phyloP scores from a whole-genome alignment of 768 basidiomycete species.

The Podaxis pistillaris region DNA sequence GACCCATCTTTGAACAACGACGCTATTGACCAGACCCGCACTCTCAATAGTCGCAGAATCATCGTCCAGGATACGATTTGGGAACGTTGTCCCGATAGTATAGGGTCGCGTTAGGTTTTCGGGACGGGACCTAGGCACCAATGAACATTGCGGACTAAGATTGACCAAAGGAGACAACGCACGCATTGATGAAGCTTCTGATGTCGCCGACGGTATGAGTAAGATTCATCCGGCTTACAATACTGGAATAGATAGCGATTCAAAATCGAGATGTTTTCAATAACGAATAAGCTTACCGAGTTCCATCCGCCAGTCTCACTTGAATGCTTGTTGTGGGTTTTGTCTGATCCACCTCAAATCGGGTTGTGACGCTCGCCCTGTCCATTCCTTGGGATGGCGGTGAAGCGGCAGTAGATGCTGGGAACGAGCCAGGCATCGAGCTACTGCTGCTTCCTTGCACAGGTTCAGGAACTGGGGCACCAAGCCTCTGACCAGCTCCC shows the following conservation, averaged over 20 bases:
- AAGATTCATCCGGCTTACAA: slow-evolving; percentile 86
- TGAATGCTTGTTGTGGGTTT: slow-evolving; percentile 88
- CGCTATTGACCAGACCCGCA: slow-evolving; percentile 76
- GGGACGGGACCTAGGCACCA: slow-evolving; percentile 57
- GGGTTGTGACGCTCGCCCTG: slow-evolving; percentile 40
- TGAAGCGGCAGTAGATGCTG: slow-evolving; percentile 28
- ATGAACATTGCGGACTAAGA: not conserved
- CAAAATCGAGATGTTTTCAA: not conserved
- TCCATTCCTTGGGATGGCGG: slow-evolving; percentile 22
- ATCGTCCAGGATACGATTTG: slow-evolving; percentile 70
- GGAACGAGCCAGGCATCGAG: slow-evolving; percentile 64
- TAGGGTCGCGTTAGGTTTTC: slow-evolving; percentile 63
- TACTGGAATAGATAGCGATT: slow-evolving; percentile 35
- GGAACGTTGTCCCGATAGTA: slow-evolving; percentile 88
- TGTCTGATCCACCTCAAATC: slow-evolving; percentile 80
- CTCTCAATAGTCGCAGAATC: slow-evolving; percentile 62
- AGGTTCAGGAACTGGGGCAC: slow-evolving; percentile 63
- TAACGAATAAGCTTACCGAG: slow-evolving; percentile 48
- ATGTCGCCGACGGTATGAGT: slow-evolving; percentile 87
- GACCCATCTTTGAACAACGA: slow-evolving; percentile 80
- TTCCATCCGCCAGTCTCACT: slow-evolving; percentile 87
- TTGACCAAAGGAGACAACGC: slow-evolving; percentile 30
- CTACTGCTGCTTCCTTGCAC: slow-evolving; percentile 12
- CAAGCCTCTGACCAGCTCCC: slow-evolving; percentile 80
- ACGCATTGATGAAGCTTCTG: slow-evolving; percentile 89